A percentile compares a stretch with the other conserved stretches of the same genome.
Conservation (phyloP, 177 flowering plant species). For the Vitis hybrid region DNA sequence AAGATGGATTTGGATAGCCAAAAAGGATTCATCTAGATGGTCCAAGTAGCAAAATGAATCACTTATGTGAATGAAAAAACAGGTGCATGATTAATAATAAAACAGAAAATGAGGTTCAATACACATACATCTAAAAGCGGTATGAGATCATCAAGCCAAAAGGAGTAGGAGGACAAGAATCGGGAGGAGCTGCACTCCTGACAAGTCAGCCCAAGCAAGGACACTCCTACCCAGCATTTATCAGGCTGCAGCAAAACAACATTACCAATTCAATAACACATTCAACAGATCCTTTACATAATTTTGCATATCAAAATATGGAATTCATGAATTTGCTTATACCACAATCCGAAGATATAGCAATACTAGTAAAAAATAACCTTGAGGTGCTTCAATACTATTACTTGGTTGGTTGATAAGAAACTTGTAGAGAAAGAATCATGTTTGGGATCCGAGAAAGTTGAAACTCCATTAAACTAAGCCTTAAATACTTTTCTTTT, state of each 20-base stretch:
- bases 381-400: too few relatives aligned
- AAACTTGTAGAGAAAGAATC: too few relatives aligned
- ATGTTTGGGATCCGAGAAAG: too few relatives aligned
- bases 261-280: background rate
- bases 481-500: too few relatives aligned
- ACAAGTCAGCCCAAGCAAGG: constrained; percentile 6
- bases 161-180: background rate
- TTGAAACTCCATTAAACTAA: too few relatives aligned
- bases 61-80: background rate
- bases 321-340: too few relatives aligned
- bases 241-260: background rate
- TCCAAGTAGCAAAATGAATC: background rate
- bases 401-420: too few relatives aligned
- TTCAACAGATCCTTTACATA: background rate
- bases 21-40: background rate
- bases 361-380: too few relatives aligned
- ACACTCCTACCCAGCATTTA: constrained; percentile 6
- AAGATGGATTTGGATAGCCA: background rate
- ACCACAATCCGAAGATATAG: too few relatives aligned
- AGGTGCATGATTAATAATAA: background rate
- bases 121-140: background rate
- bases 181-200: constrained; percentile 2
- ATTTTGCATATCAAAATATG: background rate
- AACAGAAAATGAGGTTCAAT: background rate
- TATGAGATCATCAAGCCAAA: constrained; percentile 4